phyloP scores from a whole-genome alignment of 805 yeast species.

The Clavispora fructus region DNA sequence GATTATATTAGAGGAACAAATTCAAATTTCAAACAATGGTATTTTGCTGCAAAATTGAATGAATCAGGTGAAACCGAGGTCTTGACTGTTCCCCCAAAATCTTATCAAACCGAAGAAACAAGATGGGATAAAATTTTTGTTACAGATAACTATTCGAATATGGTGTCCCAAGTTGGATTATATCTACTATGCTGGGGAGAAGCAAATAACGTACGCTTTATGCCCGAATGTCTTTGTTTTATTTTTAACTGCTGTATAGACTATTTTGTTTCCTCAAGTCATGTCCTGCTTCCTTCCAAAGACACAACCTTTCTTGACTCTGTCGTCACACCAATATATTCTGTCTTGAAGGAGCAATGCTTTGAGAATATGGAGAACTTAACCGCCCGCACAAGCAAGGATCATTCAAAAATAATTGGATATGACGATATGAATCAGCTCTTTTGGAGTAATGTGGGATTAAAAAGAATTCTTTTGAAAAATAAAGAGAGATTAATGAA shows the following conservation, averaged over 20 bases:
- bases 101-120: conserved; percentile 41
- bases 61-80: background rate
- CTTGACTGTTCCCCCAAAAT: too few relatives aligned
- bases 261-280: conserved; percentile 8
- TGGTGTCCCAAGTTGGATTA: conserved; percentile 58
- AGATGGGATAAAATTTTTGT: conserved; percentile 23
- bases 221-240: conserved; percentile 87
- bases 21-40: conserved; percentile 71
- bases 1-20: conserved; percentile 72
- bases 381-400: conserved; percentile 30
- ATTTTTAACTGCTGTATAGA: conserved; percentile 78
- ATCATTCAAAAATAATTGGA: conserved; percentile 68
- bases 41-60: conserved; percentile 69
- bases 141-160: conserved; percentile 25
- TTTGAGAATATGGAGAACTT: conserved; percentile 12
- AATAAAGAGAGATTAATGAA: conserved; percentile 47
- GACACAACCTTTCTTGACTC: conserved; percentile 40
- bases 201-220: conserved; percentile 76
- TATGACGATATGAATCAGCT: conserved; percentile 88
- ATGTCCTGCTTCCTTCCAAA: background rate
- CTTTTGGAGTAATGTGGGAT: conserved; percentile 76
- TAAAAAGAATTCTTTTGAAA: conserved; percentile 48
- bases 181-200: conserved; percentile 86
- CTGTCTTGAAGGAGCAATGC: conserved; percentile 51
- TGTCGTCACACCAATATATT: conserved; percentile 68